These are phyloP conservation scores for Vanrija humicola DNA, from an alignment of 1,284 basidiomycete species.

Conservation along the genomic window DNA sequence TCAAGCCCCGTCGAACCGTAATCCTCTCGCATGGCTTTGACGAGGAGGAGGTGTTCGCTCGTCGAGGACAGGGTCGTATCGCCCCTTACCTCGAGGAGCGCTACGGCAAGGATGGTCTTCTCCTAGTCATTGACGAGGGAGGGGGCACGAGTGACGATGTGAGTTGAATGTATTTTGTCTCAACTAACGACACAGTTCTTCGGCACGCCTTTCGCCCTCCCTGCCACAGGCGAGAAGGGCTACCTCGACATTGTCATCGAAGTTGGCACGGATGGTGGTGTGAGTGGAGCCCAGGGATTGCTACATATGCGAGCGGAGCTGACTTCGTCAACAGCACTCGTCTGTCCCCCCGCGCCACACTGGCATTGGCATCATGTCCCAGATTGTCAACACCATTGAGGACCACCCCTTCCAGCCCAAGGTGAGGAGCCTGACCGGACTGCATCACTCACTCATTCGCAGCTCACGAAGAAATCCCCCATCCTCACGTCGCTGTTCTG, in stretches of 20 bases:
- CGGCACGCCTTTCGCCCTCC: constrained; percentile 40
- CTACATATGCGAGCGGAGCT: neutral
- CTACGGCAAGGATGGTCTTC: constrained; percentile 45
- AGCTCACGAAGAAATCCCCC: constrained; percentile 45
- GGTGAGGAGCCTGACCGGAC: neutral
- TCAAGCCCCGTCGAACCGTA: constrained; percentile 41
- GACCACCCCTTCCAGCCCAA: constrained; percentile 43
- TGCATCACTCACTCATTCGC: constrained; percentile 2
- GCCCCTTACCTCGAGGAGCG: constrained; percentile 43
- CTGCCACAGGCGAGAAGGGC: constrained; percentile 44
- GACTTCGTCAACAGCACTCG: constrained; percentile 41
- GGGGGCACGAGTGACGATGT: constrained; percentile 33
- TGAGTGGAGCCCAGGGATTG: constrained; percentile 22
- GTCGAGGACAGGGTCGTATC: constrained; percentile 45
- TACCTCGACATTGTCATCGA: constrained; percentile 43
- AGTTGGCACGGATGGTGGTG: constrained; percentile 45
- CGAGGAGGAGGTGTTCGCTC: constrained; percentile 46
- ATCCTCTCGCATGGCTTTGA: constrained; percentile 47
- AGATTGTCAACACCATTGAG: constrained; percentile 48
- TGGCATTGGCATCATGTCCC: constrained; percentile 50
- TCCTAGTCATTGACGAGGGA: constrained; percentile 50
- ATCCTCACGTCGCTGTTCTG: constrained; percentile 50
- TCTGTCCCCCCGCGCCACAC: constrained; percentile 51
- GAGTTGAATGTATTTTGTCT: constrained; percentile 6
- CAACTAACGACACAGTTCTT: constrained; percentile 25